Evolutionary conservation across 495 filamentous ascomycete species (phyloP).

Genomic region (Cercophora scortea): DNA sequence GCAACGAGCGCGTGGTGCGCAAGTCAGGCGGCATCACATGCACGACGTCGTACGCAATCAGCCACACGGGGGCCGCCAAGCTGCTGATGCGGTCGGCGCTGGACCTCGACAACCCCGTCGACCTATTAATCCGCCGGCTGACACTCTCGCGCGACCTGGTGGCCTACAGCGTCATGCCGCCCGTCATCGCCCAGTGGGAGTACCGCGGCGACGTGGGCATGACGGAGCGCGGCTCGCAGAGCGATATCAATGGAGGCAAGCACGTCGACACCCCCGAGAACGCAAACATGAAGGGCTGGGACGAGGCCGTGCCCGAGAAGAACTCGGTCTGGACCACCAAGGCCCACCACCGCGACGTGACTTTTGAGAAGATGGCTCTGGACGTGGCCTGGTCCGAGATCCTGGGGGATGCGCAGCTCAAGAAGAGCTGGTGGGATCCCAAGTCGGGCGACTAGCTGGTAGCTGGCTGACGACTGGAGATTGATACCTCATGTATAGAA

Average conservation of each 20-base stretch:
- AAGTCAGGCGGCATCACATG: constrained; percentile 11
- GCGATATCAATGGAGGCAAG: constrained; percentile 16
- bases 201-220: constrained; percentile 10
- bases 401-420: constrained; percentile 1
- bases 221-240: constrained; percentile 9
- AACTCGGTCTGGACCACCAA: constrained; percentile 9
- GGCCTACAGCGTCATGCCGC: constrained; percentile 10
- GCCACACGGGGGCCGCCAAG: constrained; percentile 13
- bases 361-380: constrained; percentile 11
- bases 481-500: too few relatives aligned
- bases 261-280: constrained; percentile 7
- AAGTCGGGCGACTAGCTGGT: constrained; percentile 1
- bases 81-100: constrained; percentile 9
- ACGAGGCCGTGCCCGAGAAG: constrained; percentile 2
- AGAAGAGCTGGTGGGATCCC: constrained; percentile 7
- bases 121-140: constrained; percentile 7
- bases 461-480: too few relatives aligned
- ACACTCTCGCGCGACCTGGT: constrained; percentile 6
- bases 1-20: constrained; percentile 12
- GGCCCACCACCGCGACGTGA: constrained; percentile 9
- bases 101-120: constrained; percentile 13
- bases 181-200: constrained; percentile 15
- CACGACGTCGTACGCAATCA: constrained; percentile 12
- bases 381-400: constrained; percentile 11
- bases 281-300: constrained; percentile 11